Base-by-base conservation (phyloP, 2,329 filamentous ascomycete genomes). In the Colletotrichum aenigma region DNA sequence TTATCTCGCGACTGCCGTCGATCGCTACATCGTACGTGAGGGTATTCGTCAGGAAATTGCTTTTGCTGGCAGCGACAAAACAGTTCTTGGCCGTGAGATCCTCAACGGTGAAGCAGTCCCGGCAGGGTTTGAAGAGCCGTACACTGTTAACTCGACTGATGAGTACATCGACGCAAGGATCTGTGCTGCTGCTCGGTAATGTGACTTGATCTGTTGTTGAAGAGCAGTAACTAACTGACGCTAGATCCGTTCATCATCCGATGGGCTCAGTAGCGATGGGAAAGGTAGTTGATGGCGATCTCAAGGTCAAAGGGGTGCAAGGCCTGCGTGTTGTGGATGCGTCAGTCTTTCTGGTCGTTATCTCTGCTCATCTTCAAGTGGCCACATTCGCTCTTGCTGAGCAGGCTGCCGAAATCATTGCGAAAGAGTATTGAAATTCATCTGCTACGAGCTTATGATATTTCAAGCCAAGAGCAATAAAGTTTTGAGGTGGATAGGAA, bases 381-480 rank as follows among this genome's bases (percentile, higher is more conserved):
- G 86, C 90, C 1, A 87, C 87, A 1, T 91, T 90, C 78, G 90
- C 91, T 80, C 83, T 91, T 30, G 87, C 86, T 10, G 90, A 92
- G 82, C 92, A 92, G 83, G 90, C 91, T 4, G 89, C 89, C 4
- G 90, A 91, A 80, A 88, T 88, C 24, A 91, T 92, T 18, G 62
- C 62, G 6, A 66, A 52, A n/a, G 38, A 66, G 9, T 48, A 48
- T 48, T 48, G 2, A n/a, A 48, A 43, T 43, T 43, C 38, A 10
- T 43, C 18, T 43, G 18, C 16, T 43, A 43, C 38, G 38, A 43
- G 18, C 8, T 43, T 10, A 43, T 43, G 9, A 43, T 43, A n/a
- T 18, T 43, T 43, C 38, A 12, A 43, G 18, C 16, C 38, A 43
- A n/a, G 38, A n/a, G 38, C 18, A n/a, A 43, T 6, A 9, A 43